Evolutionary conservation across 2,329 filamentous ascomycete genomes (phyloP).

Genomic region (Aulographum hederae): DNA sequence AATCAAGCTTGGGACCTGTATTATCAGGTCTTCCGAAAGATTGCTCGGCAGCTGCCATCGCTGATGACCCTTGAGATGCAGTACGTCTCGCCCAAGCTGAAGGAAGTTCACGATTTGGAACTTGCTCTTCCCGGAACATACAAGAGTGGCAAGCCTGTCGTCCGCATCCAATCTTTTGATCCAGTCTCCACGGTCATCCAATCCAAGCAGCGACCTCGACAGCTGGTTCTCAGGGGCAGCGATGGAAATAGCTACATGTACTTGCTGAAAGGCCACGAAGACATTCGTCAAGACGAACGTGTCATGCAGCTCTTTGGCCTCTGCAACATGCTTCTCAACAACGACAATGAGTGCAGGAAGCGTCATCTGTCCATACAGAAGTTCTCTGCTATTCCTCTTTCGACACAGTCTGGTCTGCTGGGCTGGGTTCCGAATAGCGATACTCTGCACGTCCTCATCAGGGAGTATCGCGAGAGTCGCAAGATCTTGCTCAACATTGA

Average conservation of each 20-base stretch:
- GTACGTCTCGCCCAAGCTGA: slow-evolving; percentile 89
- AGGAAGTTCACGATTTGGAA: slow-evolving; percentile 69
- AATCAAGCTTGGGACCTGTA: slow-evolving; percentile 99
- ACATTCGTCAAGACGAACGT: slow-evolving; percentile 95
- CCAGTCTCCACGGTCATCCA: slow-evolving; percentile 81
- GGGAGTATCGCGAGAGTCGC: slow-evolving; percentile 90
- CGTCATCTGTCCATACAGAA: slow-evolving; percentile 90
- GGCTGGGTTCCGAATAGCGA: slow-evolving; percentile 98
- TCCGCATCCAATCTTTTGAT: slow-evolving; percentile 79
- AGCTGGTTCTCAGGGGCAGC: slow-evolving; percentile 72
- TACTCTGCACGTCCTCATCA: slow-evolving; percentile 87
- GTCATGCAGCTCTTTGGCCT: slow-evolving; percentile 99
- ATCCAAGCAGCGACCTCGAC: slow-evolving; percentile 88
- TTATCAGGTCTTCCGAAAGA: slow-evolving; percentile 94
- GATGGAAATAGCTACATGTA: slow-evolving; percentile 81
- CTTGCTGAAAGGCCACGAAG: slow-evolving; percentile 93
- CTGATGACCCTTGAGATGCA: slow-evolving; percentile 84
- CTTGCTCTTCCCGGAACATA: slow-evolving; percentile 95
- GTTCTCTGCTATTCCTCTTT: slow-evolving; percentile 91
- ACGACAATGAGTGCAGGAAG: slow-evolving; percentile 93
- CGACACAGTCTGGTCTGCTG: slow-evolving; percentile 84
- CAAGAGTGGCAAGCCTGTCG: slow-evolving; percentile 58
- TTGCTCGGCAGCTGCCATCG: slow-evolving; percentile 81
- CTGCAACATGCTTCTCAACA: slow-evolving; percentile 84
- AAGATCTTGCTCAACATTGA: slow-evolving; percentile 98